Evolutionary conservation across 2,329 filamentous ascomycete species (phyloP), one percentile per base, ranked within the genome.

Genomic region (Aphanoascus verrucosus): DNA sequence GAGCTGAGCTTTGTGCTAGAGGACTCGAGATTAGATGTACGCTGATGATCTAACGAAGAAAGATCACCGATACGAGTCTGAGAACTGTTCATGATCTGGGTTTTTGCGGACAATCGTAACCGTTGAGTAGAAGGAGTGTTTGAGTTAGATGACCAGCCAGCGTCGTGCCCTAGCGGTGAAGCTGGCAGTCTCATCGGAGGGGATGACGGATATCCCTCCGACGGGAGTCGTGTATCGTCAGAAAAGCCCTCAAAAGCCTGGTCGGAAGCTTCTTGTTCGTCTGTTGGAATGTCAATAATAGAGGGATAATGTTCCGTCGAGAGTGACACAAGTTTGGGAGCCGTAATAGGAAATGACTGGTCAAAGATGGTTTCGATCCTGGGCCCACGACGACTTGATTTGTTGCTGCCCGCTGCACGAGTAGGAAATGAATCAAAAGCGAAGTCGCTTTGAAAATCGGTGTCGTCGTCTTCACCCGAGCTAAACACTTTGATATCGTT

Each of bases 301-400:
- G 32, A 44, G 1, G 41, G 42, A 15, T 41, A 46, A 40, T 28
- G 45, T 40, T 40, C 19, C 4, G 11, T 23, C 1, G 31, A 12
- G 1, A 52, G 50, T 43, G 44, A 53, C 9, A 53, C 44, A 34
- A 53, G 37, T 48, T 49, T 53, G 4, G 51, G 28, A 14, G 51
- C 31, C 23, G n/a, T 28, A 14, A 37, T 46, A 19, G 43, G 9
- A 23, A 5, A 23, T 42, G 52, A 42, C n/a, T 57, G 49, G 32
- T 82, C 78, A 64, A 84, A 83, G 60, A 84, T 81, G 9, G 77
- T 80, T 60, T 83, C 79, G 55, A 84, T 81, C 47, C 76, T 76
- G 56, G 79, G 74, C 42, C 78, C 77, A 60, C 77, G 73, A 56
- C 74, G 69, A 41, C 74, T 76, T 23, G 76, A 76, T 53, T 73